These are phyloP conservation scores for Verticillium albo-atrum DNA, from an alignment of 2,329 filamentous ascomycete genomes.

Conservation along the genomic window DNA sequence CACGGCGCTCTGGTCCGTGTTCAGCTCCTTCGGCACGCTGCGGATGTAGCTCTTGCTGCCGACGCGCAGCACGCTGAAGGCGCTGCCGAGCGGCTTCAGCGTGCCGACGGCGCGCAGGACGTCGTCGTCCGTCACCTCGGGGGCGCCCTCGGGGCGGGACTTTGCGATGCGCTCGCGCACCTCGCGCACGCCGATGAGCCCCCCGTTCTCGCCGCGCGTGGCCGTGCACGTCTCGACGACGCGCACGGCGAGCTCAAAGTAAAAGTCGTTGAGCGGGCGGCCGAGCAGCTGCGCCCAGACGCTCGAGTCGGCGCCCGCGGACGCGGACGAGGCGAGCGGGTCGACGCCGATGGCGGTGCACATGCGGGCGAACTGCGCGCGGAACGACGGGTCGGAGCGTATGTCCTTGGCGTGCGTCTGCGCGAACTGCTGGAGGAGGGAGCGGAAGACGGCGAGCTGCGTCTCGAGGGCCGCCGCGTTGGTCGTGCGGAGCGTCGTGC, in stretches of 20 bases:
- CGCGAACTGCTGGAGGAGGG: constrained; percentile 90
- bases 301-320: constrained; percentile 37
- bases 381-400: constrained; percentile 89
- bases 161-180: constrained; percentile 71
- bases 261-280: constrained; percentile 93
- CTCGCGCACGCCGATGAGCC: constrained; percentile 80
- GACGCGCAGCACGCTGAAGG: constrained; percentile 79
- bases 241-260: constrained; percentile 94
- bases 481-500: constrained; percentile 75
- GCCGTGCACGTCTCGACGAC: constrained; percentile 89
- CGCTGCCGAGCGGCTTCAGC: constrained; percentile 79
- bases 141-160: constrained; percentile 69
- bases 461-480: constrained; percentile 85
- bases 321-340: constrained; percentile 61
- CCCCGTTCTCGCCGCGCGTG: constrained; percentile 86
- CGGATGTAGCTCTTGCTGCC: constrained; percentile 84
- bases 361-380: constrained; percentile 97
- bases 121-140: constrained; percentile 87
- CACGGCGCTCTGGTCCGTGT: constrained; percentile 87
- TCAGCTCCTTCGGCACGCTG: constrained; percentile 90
- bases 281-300: constrained; percentile 94
- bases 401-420: constrained; percentile 94
- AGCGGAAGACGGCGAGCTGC: constrained; percentile 94
- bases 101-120: constrained; percentile 85
- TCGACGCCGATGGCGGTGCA: constrained; percentile 96